Percentiles rank a stretch among this genome's conserved stretches.
phyloP scores from a whole-genome alignment of 495 filamentous ascomycete species.

The Penicillium robsamsonii region DNA sequence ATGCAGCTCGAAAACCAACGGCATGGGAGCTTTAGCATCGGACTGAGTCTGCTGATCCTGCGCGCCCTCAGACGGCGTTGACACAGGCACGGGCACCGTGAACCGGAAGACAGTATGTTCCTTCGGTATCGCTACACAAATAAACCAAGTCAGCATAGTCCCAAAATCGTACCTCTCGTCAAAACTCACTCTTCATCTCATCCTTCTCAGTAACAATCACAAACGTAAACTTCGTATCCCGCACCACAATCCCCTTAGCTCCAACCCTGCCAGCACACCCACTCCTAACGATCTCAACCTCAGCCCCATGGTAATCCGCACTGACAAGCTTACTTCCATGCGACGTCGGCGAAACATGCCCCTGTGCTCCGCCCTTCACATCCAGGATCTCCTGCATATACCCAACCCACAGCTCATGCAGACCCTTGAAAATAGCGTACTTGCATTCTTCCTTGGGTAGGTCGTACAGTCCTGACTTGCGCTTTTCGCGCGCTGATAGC shows the following conservation, averaged over 20 bases:
- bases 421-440: conserved; percentile 70
- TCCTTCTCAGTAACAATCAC: conserved; percentile 69
- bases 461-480: conserved; percentile 66
- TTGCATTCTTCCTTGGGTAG: conserved; percentile 66
- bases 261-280: conserved; percentile 79
- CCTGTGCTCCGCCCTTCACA: conserved; percentile 39
- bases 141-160: conserved; percentile 1
- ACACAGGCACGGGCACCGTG: conserved; percentile 53
- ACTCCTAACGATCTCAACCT: conserved; percentile 79
- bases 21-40: conserved; percentile 16
- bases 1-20: conserved; percentile 79
- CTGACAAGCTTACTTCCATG: conserved; percentile 68
- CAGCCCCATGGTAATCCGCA: conserved; percentile 88
- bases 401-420: conserved; percentile 75
- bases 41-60: conserved; percentile 8
- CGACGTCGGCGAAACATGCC: conserved; percentile 47
- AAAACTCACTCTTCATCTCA: conserved; percentile 58
- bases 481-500: conserved; percentile 77
- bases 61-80: conserved; percentile 16
- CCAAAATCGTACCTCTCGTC: not conserved
- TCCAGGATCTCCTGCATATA: conserved; percentile 78
- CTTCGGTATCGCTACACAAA: conserved; percentile 69
- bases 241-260: conserved; percentile 77
- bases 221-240: conserved; percentile 84
- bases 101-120: conserved; percentile 85